Conservation (phyloP, 306 rosid species). For the Sindora glabra region DNA sequence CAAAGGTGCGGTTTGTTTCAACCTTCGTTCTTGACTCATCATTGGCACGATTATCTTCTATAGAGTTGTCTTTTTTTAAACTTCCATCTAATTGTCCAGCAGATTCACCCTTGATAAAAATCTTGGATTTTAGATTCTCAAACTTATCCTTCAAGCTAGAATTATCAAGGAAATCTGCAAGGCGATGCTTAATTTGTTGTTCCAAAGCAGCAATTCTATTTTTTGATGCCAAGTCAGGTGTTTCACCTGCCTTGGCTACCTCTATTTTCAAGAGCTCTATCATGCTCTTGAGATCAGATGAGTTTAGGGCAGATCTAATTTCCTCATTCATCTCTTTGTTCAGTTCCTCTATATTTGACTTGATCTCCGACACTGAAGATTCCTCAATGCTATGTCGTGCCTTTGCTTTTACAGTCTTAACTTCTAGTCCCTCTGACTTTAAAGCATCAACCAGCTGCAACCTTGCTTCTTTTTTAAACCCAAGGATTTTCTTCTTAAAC, state of each 20-base stretch:
- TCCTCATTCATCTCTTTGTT: constrained; percentile 37
- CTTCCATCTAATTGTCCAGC: constrained; percentile 31
- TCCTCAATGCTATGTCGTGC: constrained; percentile 19
- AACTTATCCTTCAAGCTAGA: constrained; percentile 58
- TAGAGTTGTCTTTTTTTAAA: constrained; percentile 19
- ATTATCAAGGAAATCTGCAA: constrained; percentile 47
- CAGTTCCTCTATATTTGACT: too few species aligned
- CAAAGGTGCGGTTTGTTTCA: constrained; percentile 33
- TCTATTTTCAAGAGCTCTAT: constrained; percentile 58
- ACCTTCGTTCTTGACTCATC: constrained; percentile 33
- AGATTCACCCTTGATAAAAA: too few species aligned
- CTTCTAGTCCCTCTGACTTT: constrained; percentile 51
- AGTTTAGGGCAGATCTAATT: constrained; percentile 37
- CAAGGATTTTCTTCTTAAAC: constrained; percentile 45
- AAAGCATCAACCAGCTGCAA: constrained; percentile 44
- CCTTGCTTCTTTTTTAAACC: constrained; percentile 50
- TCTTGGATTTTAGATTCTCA: constrained; percentile 44
- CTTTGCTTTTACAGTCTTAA: constrained; percentile 25
- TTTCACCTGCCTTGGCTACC: constrained; percentile 56
- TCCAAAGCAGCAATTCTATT: constrained; percentile 56
- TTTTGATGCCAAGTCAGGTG: constrained; percentile 49
- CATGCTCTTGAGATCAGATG: constrained; percentile 55
- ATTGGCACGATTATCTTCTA: too few species aligned
- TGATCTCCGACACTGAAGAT: constrained; percentile 26
- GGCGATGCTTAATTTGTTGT: constrained; percentile 55